phyloP scores from a whole-genome alignment of 768 basidiomycete genomes.

The Ephemerocybe angulata region DNA sequence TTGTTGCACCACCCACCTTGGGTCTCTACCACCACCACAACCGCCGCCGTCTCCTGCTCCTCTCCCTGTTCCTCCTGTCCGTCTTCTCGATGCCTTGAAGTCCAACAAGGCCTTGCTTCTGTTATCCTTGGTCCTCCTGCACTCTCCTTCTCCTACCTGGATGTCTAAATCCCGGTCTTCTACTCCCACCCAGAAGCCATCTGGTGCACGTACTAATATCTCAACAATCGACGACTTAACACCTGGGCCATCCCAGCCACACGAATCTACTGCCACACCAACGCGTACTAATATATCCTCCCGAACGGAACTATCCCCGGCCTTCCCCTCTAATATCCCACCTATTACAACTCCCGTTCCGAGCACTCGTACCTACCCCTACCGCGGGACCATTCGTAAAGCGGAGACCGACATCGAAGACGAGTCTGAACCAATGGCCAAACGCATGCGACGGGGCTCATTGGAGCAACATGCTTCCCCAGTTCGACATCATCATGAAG shows the following conservation, averaged over 20 bases:
- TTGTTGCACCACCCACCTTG: conserved; percentile 17
- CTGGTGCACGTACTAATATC: conserved; percentile 30
- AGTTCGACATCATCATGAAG: conserved; percentile 18
- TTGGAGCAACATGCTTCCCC: conserved; percentile 21
- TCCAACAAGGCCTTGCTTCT: conserved; percentile 28
- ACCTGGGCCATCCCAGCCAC: conserved; percentile 40
- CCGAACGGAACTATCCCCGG: background rate
- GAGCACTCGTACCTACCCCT: conserved; percentile 18
- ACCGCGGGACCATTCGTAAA: conserved; percentile 17
- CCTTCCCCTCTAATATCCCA: conserved; percentile 20
- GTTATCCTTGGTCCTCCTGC: conserved; percentile 29
- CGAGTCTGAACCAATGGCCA: conserved; percentile 38
- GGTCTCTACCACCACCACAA: conserved; percentile 19
- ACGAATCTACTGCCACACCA: conserved; percentile 33
- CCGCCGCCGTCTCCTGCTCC: conserved; percentile 20
- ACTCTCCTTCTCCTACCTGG: conserved; percentile 30
- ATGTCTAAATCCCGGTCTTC: conserved; percentile 49
- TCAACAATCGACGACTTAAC: conserved; percentile 29
- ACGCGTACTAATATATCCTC: conserved; percentile 11
- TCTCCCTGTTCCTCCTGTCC: conserved; percentile 17
- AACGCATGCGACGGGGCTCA: conserved; percentile 38
- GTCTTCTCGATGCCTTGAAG: conserved; percentile 18
- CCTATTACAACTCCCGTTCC: conserved; percentile 19
- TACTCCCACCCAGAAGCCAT: conserved; percentile 42
- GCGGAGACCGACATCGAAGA: conserved; percentile 18